Percentiles rank a stretch among this genome's conserved stretches.
Conservation (phyloP, 1,284 basidiomycete species). For the Leccinum idahoense region DNA sequence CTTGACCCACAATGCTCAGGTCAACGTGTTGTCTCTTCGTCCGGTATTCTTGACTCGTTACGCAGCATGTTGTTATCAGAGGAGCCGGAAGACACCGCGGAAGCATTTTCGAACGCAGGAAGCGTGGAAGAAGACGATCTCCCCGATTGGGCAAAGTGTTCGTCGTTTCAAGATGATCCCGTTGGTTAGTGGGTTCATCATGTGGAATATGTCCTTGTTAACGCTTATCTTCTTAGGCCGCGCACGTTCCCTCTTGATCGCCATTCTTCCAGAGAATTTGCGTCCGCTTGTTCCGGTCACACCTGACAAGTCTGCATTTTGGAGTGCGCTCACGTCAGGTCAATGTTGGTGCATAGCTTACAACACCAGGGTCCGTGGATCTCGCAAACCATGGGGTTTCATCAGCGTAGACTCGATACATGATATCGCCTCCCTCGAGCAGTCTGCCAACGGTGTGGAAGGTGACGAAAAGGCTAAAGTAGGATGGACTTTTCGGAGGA, state of each 20-base stretch:
- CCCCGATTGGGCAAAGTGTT: slow-evolving; percentile 69
- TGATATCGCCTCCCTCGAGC: slow-evolving; percentile 65
- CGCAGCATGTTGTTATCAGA: slow-evolving; percentile 45
- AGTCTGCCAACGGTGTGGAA: slow-evolving; percentile 33
- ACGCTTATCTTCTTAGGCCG: slow-evolving; percentile 41
- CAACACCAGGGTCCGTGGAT: slow-evolving; percentile 73
- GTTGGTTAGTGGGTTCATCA: slow-evolving; percentile 42
- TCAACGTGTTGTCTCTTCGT: slow-evolving; percentile 46
- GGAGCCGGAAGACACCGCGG: slow-evolving; percentile 51
- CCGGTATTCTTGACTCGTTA: slow-evolving; percentile 48
- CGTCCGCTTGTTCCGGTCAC: slow-evolving; percentile 40
- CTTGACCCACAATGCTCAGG: slow-evolving; percentile 19
- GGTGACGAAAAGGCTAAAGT: slow-evolving; percentile 35
- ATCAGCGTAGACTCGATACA: slow-evolving; percentile 75
- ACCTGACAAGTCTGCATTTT: slow-evolving; percentile 38
- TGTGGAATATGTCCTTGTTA: background rate
- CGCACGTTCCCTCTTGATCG: slow-evolving; percentile 47
- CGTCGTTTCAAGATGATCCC: slow-evolving; percentile 47
- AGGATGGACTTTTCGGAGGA: slow-evolving; percentile 78
- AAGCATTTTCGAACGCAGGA: slow-evolving; percentile 46
- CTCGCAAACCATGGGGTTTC: slow-evolving; percentile 83
- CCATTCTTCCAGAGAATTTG: slow-evolving; percentile 43
- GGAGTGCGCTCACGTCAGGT: slow-evolving; percentile 67
- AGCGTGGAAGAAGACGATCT: slow-evolving; percentile 43
- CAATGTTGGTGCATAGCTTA: slow-evolving; percentile 77